These are phyloP conservation scores for Knufia petricola DNA, from an alignment of 2,329 filamentous ascomycete species.

Conservation along the genomic window DNA sequence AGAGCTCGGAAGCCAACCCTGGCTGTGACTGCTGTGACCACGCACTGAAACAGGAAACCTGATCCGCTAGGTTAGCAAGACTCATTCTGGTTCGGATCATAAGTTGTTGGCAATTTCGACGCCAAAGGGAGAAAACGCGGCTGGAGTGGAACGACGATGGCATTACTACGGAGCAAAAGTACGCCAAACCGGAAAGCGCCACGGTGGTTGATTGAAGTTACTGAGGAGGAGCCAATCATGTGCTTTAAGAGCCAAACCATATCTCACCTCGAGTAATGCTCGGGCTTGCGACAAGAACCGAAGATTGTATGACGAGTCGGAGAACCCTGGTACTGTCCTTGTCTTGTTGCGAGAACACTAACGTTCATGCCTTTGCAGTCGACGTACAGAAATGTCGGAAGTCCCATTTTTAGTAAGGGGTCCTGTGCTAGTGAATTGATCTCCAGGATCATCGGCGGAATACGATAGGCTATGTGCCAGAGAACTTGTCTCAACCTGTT, in stretches of 20 bases:
- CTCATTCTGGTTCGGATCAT: neutral
- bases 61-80: neutral
- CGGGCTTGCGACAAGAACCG: neutral
- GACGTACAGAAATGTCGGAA: too few relatives aligned
- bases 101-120: too few relatives aligned
- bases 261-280: too few relatives aligned
- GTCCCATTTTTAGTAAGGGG: too few relatives aligned
- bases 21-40: neutral
- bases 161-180: too few relatives aligned
- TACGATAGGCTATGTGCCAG: too few relatives aligned
- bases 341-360: too few relatives aligned
- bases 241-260: neutral
- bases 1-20: neutral
- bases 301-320: neutral
- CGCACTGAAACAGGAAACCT: neutral
- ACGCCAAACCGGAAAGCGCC: neutral
- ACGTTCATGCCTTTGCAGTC: too few relatives aligned
- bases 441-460: too few relatives aligned
- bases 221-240: slow-evolving; percentile 1
- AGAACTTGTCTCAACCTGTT: neutral
- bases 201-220: neutral
- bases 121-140: neutral
- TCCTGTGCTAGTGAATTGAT: too few relatives aligned
- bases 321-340: too few relatives aligned
- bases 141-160: too few relatives aligned